A percentile compares a stretch with the other conserved stretches of the same genome.
These are phyloP conservation scores for Penicillium paradoxum DNA, from an alignment of 495 filamentous ascomycete genomes.

Conservation along the genomic window DNA sequence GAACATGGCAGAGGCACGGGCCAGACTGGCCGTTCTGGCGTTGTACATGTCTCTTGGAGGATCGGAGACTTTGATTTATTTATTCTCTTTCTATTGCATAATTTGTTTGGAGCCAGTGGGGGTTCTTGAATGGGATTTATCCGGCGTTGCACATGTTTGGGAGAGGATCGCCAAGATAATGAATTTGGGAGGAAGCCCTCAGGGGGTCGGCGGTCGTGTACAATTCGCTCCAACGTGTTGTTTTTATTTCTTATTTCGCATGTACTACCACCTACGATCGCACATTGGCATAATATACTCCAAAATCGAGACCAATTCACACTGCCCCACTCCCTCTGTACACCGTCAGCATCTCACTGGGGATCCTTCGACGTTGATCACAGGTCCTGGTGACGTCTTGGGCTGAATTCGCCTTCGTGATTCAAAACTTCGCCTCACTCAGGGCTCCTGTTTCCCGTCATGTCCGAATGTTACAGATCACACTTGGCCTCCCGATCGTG, in stretches of 20 bases:
- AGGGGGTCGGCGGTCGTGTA: slow-evolving; percentile 22
- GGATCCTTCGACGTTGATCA: too few species aligned
- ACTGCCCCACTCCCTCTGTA: not conserved
- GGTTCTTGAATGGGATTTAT: slow-evolving; percentile 16
- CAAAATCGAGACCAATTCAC: slow-evolving; percentile 10
- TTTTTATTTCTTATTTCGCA: slow-evolving; percentile 7
- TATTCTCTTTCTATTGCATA: slow-evolving; percentile 23
- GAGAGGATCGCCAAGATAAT: slow-evolving; percentile 19
- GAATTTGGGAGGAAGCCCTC: slow-evolving; percentile 9
- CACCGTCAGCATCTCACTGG: not conserved
- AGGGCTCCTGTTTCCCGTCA: slow-evolving; percentile 5
- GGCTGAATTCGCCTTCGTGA: not conserved
- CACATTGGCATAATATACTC: slow-evolving; percentile 19
- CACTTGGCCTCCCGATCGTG: slow-evolving; percentile 5
- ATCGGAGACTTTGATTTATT: slow-evolving; percentile 21
- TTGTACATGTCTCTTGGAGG: slow-evolving; percentile 31
- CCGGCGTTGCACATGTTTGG: slow-evolving; percentile 21
- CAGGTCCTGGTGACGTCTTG: not conserved
- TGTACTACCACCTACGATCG: slow-evolving; percentile 21
- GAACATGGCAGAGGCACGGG: slow-evolving; percentile 20
- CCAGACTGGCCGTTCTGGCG: slow-evolving; percentile 31
- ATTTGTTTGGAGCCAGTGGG: slow-evolving; percentile 24
- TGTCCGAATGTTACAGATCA: slow-evolving; percentile 28
- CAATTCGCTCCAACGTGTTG: slow-evolving; percentile 21
- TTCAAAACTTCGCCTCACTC: slow-evolving; percentile 3